Base-by-base conservation (phyloP, 352 stramenopile genomes). In the Globisporangium acanthophoron region DNA sequence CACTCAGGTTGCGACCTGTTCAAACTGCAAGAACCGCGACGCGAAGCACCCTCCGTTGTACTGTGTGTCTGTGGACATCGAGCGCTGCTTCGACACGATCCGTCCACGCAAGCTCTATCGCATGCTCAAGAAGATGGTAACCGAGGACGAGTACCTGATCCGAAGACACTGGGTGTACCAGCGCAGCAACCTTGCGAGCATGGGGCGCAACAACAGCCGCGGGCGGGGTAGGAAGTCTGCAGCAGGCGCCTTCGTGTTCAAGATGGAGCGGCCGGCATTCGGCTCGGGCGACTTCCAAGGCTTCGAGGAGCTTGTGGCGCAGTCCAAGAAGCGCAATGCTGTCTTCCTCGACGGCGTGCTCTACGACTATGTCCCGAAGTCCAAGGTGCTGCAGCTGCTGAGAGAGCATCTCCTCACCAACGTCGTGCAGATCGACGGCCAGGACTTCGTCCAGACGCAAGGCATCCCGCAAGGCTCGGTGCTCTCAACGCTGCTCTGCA, bases 391-490 rank as follows among this genome's bases (percentile, higher is more conserved):
- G 4, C 31, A 55, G 29, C 59, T 91, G 20, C 58, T 94, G 13
- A 81, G 82, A 52, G 78, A 89, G 37, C 84, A 94, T 56, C 62
- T 94, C 16, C 64, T 76, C 5, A 18, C 54, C 1, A 91, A 94
- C 53, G 51, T 69, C 7, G 74, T 92, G 3, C 65, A 83, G 41
- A 70, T 88, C 1, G 66, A 87, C 24, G 67, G 70, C 1, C 64
- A 74, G 7, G 51, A 76, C 6, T 90, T 74, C 55, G 50, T 86
- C 35, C 84, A 94, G 49, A 53, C 52, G 18, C 70, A 85, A 64
- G 84, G 83, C 0, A 94, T 94, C 15, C 81, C 84, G 0, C 84
- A 94, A 64, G 84, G 84, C n/a, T 94, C 84, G 0, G 76, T 94
- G 52, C 65, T 94, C 13, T 94, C 84, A 7, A 91, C 84, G 5